Evolutionary conservation across 2,329 filamentous ascomycete species (phyloP).

Genomic region (Dothideomycetes sp.): DNA sequence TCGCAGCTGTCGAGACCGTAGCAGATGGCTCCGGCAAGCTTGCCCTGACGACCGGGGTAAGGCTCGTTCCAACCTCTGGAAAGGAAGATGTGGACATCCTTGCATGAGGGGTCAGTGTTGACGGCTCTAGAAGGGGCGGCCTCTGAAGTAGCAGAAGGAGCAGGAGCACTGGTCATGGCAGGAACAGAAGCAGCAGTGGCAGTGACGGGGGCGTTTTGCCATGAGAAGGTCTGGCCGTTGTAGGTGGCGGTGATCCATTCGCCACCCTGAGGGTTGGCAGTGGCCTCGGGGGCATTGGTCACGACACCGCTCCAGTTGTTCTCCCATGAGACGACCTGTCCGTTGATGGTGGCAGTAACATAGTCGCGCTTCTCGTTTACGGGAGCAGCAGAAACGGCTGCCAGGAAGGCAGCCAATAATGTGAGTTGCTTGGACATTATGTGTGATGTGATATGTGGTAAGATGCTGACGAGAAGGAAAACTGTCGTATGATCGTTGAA

Average conservation of each 20-base stretch:
- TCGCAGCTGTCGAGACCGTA: constrained; percentile 17
- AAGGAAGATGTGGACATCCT: constrained; percentile 20
- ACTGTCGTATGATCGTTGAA: too few relatives aligned
- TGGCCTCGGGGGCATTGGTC: not conserved
- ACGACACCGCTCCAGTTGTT: constrained; percentile 11
- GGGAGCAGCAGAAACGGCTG: too few relatives aligned
- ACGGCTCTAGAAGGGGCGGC: constrained; percentile 2
- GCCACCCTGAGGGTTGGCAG: not conserved
- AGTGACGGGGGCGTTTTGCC: not conserved
- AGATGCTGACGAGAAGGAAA: too few relatives aligned
- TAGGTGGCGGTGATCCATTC: not conserved
- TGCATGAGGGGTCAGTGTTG: constrained; percentile 17
- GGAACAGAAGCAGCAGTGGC: constrained; percentile 10
- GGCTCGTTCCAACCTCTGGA: constrained; percentile 20
- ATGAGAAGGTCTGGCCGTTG: not conserved
- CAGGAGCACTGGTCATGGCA: constrained; percentile 14
- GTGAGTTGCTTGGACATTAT: too few relatives aligned
- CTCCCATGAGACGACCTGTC: not conserved
- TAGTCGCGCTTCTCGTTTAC: too few relatives aligned
- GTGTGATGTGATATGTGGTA: too few relatives aligned
- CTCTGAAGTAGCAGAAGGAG: not conserved
- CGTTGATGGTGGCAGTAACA: constrained; percentile 3
- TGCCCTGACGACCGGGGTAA: constrained; percentile 17
- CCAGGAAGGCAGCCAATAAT: too few relatives aligned
- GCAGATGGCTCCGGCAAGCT: constrained; percentile 18